Percentiles rank a stretch among this genome's conserved stretches.
phyloP scores from a whole-genome alignment of 805 yeast species.

The Debaryomyces maramus region DNA sequence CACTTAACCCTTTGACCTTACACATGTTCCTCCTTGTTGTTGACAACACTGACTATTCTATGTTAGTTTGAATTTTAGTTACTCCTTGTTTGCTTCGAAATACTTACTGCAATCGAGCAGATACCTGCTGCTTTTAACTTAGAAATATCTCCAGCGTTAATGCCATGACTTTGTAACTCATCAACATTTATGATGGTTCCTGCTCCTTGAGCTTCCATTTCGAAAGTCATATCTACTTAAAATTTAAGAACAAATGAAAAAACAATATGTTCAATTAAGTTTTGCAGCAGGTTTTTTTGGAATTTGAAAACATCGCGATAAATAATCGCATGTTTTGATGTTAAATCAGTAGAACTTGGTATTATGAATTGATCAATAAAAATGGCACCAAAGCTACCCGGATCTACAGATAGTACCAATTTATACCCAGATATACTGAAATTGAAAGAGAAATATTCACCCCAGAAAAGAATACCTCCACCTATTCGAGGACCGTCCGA shows the following conservation, averaged over 20 bases:
- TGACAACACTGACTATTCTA: slow-evolving; percentile 13
- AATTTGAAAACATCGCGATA: not conserved
- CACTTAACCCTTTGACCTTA: slow-evolving; percentile 18
- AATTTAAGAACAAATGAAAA: not conserved
- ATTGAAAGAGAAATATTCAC: slow-evolving; percentile 11
- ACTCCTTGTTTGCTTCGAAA: not conserved
- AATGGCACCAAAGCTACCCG: not conserved
- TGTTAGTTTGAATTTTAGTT: slow-evolving; percentile 6
- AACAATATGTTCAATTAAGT: not conserved
- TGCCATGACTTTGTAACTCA: slow-evolving; percentile 14
- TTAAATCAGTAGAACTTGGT: not conserved
- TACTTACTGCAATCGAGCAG: slow-evolving; percentile 16
- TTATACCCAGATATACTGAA: slow-evolving; percentile 5
- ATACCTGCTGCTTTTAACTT: slow-evolving; percentile 15
- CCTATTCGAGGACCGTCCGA: slow-evolving; percentile 5
- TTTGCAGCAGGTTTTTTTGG: slow-evolving; percentile 4
- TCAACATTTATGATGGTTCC: slow-evolving; percentile 9
- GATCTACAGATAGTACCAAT: not conserved
- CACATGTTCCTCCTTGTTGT: slow-evolving; percentile 14
- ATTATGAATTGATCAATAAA: not conserved
- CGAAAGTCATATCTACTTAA: slow-evolving; percentile 6
- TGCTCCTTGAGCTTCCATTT: slow-evolving; percentile 8
- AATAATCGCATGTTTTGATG: not conserved
- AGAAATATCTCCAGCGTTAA: slow-evolving; percentile 16
- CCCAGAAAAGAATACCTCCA: slow-evolving; percentile 7